Evolutionary conservation across 1,284 basidiomycete species (phyloP).

Genomic region (Cryptococcus amylolentus): DNA sequence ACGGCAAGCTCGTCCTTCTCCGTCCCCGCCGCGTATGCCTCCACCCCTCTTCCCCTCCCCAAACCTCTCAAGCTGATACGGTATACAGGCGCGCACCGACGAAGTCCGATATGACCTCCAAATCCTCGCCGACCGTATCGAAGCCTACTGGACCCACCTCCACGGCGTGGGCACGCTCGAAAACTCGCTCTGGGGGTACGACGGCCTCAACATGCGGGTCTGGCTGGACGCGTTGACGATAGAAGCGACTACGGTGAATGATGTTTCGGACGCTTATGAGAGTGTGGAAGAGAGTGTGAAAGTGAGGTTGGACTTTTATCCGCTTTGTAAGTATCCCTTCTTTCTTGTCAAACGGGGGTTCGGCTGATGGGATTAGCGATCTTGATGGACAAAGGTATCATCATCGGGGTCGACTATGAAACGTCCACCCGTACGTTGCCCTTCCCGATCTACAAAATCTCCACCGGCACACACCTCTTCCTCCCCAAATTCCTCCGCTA

Average conservation of each 20-base stretch:
- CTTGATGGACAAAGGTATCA: conserved; percentile 97
- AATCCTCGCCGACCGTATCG: conserved; percentile 89
- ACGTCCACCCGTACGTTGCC: conserved; percentile 72
- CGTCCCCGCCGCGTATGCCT: conserved; percentile 68
- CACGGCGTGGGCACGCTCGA: conserved; percentile 87
- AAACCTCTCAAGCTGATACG: conserved; percentile 6
- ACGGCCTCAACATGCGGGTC: conserved; percentile 80
- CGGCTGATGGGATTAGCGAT: conserved; percentile 60
- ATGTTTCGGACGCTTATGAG: conserved; percentile 54
- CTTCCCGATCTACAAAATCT: conserved; percentile 87
- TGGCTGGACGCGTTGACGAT: conserved; percentile 95
- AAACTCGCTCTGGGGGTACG: conserved; percentile 97
- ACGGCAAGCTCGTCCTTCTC: conserved; percentile 84
- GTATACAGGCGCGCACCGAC: conserved; percentile 65
- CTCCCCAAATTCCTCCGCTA: conserved; percentile 85
- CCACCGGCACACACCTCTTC: conserved; percentile 92
- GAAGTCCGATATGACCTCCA: conserved; percentile 94
- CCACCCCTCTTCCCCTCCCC: background rate
- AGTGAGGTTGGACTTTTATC: conserved; percentile 90
- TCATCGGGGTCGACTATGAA: conserved; percentile 93
- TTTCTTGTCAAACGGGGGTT: background rate
- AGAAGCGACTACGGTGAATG: conserved; percentile 57
- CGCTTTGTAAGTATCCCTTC: conserved; percentile 66
- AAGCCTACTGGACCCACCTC: conserved; percentile 98
- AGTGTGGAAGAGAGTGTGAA: conserved; percentile 87